Base-by-base conservation (phyloP, 208 protist genomes). In the Wallacemonas sp. region DNA sequence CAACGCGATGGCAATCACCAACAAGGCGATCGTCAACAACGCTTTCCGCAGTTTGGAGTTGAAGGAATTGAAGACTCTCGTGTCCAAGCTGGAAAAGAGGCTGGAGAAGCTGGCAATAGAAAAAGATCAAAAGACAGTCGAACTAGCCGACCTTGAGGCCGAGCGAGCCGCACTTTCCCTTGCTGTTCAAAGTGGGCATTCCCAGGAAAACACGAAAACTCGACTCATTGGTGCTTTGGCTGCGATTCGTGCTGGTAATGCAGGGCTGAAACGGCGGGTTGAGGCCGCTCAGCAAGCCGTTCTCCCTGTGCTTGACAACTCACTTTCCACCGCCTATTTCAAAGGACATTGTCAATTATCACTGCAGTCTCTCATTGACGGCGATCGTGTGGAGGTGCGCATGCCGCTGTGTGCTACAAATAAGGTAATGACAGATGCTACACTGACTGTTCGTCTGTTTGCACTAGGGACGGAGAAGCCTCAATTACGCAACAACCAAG, bases 1-100 rank as follows among this genome's bases (percentile, higher is more conserved):
- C 55, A 90, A 89, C 63, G 85, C 85, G 36, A 86, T 89, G 77
- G 82, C 82, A 22, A 93, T 93, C 55, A 93, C 80, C 17, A 93
- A 93, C 49, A 82, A 86, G 53, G 84, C 72, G 11, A 74, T 61
- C 28, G 67, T 90, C 5, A 96, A 96, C 64, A 79, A 77, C 33
- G 63, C 72, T 0, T 75, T 77, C 34, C 80, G 82, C 60, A 75
- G 63, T 38, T 53, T 93, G 24, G 87, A 93, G 36, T n/a, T 91
- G 31, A 90, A 91, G 64, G 73, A 84, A 38, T 70, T 96, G 39
- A 93, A 79, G 58, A 66, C 67, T 3, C 44, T 85, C 12, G 77
- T 85, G 8, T 51, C 58, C 3, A 74, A 56, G 0, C 51, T 94
- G 41, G 76, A 94, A 56, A 76, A 66, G 26, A 69, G 75, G 36